Evolutionary conservation across 495 filamentous ascomycete genomes (phyloP).

Genomic region (Chaetomium tenue): DNA sequence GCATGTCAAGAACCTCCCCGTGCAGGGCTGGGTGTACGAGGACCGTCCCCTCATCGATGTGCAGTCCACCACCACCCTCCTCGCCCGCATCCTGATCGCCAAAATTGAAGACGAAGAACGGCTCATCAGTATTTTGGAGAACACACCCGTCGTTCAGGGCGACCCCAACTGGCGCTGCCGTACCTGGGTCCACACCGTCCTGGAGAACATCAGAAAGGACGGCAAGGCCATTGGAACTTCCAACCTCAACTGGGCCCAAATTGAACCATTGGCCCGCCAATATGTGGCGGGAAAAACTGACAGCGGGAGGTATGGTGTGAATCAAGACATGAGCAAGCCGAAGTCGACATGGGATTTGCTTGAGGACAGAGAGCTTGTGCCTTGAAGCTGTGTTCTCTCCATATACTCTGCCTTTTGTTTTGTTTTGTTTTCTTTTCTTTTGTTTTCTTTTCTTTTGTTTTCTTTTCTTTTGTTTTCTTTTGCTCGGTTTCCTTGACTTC

Average conservation of each 20-base stretch:
- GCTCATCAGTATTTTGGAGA: neutral
- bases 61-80: neutral
- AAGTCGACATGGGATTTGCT: conserved; percentile 14
- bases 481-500: too few relatives aligned
- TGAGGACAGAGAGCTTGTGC: conserved; percentile 1
- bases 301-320: neutral
- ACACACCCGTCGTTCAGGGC: neutral
- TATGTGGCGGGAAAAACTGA: neutral
- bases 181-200: neutral
- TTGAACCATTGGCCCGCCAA: neutral
- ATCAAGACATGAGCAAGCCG: neutral
- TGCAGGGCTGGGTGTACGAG: neutral
- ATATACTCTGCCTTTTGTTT: too few relatives aligned
- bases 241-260: neutral
- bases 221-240: conserved; percentile 4
- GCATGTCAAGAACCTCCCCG: neutral
- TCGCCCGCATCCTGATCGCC: conserved; percentile 2
- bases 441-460: too few relatives aligned
- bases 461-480: too few relatives aligned
- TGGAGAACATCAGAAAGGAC: neutral
- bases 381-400: too few relatives aligned
- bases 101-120: conserved; percentile 1
- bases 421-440: too few relatives aligned
- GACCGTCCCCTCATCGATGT: neutral
- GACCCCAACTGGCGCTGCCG: neutral